Evolutionary conservation across 345 rosid species (phyloP).

Genomic region (Moricandia moricandioides): DNA sequence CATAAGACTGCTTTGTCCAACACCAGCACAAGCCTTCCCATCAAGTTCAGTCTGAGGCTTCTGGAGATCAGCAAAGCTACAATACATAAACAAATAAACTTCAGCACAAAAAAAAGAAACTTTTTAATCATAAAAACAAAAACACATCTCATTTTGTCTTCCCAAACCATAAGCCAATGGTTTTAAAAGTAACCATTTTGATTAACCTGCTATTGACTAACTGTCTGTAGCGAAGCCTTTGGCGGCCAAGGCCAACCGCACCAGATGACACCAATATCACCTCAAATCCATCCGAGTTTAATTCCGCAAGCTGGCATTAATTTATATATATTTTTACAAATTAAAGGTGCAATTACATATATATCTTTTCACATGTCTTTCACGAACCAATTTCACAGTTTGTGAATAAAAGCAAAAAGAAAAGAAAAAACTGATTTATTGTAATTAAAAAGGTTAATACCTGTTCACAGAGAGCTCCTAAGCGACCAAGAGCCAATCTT

Average conservation of each 20-base stretch:
- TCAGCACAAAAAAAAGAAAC: neutral
- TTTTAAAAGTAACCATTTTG: slow-evolving; percentile 7
- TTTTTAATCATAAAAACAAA: neutral
- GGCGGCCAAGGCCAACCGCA: slow-evolving; percentile 97
- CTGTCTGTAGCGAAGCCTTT: slow-evolving; percentile 84
- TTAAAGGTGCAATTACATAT: slow-evolving; percentile 18
- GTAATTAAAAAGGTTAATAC: slow-evolving; percentile 31
- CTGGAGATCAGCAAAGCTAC: slow-evolving; percentile 94
- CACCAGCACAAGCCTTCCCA: slow-evolving; percentile 99
- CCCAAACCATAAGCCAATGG: slow-evolving; percentile 5
- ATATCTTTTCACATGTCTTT: slow-evolving; percentile 17
- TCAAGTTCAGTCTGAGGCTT: slow-evolving; percentile 86
- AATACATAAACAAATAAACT: slow-evolving; percentile 20
- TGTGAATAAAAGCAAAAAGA: neutral
- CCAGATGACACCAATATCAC: slow-evolving; percentile 92
- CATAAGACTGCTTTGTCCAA: slow-evolving; percentile 97
- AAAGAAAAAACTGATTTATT: neutral
- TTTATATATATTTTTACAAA: slow-evolving; percentile 8
- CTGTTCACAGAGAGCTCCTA: slow-evolving; percentile 95
- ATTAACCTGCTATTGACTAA: slow-evolving; percentile 89
- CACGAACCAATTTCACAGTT: slow-evolving; percentile 13
- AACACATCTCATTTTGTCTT: neutral
- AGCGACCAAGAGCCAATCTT: slow-evolving; percentile 88
- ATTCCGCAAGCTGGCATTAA: slow-evolving; percentile 68
- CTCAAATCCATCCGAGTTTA: slow-evolving; percentile 79